Percentiles rank a stretch among this genome's conserved stretches.
phyloP scores from a whole-genome alignment of 441 rosid species.

The Macaranga tanarius region DNA sequence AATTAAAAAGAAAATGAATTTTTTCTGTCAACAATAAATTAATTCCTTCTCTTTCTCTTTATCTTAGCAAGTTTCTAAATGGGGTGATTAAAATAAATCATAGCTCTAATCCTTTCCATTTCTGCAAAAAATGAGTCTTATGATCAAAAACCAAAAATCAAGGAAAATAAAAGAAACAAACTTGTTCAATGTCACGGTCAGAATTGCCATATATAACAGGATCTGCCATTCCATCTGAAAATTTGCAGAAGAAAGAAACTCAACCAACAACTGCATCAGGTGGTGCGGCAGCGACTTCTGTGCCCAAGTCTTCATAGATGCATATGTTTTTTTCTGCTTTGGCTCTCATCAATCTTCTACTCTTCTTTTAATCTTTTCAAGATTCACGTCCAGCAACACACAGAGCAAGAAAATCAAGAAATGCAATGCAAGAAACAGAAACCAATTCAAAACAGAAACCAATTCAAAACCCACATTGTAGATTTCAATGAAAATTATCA shows the following conservation, averaged over 20 bases:
- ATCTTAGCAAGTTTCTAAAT: not conserved
- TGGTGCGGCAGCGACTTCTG: slow-evolving; percentile 44
- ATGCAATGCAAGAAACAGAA: not conserved
- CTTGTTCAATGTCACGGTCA: slow-evolving; percentile 93
- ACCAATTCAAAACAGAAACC: not conserved
- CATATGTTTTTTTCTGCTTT: slow-evolving; percentile 50
- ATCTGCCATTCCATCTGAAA: slow-evolving; percentile 99
- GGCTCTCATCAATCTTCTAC: slow-evolving; percentile 51
- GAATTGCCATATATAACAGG: slow-evolving; percentile 60
- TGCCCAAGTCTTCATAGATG: slow-evolving; percentile 89
- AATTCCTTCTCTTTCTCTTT: not conserved
- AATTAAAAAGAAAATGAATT: not conserved
- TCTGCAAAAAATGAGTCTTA: not conserved
- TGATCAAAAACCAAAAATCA: not conserved
- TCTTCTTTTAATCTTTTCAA: not conserved
- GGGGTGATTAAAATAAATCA: not conserved
- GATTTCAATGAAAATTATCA: not conserved
- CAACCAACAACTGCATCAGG: slow-evolving; percentile 54
- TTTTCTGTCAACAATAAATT: not conserved
- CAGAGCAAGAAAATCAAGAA: not conserved
- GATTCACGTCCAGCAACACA: not conserved
- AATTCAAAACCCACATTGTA: slow-evolving; percentile 3
- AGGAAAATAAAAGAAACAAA: slow-evolving; percentile 22
- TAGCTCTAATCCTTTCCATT: not conserved
- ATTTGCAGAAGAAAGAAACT: slow-evolving; percentile 40